Percentiles rank a stretch among this genome's conserved stretches.
Conservation (phyloP, 345 rosid genomes). For the Melaleuca alternifolia region DNA sequence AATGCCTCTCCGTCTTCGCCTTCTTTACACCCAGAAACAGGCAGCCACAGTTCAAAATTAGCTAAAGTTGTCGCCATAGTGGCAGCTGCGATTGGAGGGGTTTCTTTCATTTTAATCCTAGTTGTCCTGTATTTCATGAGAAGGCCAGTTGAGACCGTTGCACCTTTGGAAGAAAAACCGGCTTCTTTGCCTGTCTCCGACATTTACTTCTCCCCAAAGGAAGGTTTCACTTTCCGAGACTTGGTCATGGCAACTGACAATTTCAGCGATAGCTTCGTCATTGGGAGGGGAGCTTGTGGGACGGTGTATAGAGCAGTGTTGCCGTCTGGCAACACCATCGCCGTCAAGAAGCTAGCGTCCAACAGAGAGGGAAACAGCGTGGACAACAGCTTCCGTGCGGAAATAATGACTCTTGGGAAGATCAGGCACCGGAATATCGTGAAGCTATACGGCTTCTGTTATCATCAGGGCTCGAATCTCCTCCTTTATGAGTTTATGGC, state of each 20-base stretch:
- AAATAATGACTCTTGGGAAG: constrained; percentile 69
- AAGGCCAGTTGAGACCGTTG: constrained; percentile 24
- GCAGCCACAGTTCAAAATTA: constrained; percentile 12
- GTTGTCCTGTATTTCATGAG: constrained; percentile 53
- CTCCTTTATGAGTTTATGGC: constrained; percentile 69
- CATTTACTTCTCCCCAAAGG: constrained; percentile 66
- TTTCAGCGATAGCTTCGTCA: constrained; percentile 56
- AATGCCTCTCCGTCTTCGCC: constrained; percentile 14
- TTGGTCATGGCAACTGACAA: constrained; percentile 59
- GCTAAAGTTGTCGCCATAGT: constrained; percentile 53
- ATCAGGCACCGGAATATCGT: constrained; percentile 87
- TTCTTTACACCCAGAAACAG: constrained; percentile 12
- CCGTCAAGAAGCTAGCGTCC: constrained; percentile 80
- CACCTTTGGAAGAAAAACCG: constrained; percentile 6
- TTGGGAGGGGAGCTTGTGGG: constrained; percentile 94
- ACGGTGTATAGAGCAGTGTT: constrained; percentile 72
- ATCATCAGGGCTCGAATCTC: constrained; percentile 80
- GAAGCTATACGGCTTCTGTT: constrained; percentile 80
- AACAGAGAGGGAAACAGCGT: constrained; percentile 55
- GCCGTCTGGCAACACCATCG: constrained; percentile 47
- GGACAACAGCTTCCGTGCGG: constrained; percentile 80
- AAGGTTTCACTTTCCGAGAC: constrained; percentile 75
- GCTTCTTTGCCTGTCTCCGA: constrained; percentile 27
- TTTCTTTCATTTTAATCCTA: constrained; percentile 52
- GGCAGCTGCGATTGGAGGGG: constrained; percentile 60